phyloP scores from a whole-genome alignment of 768 basidiomycete genomes.

The Lentinula lateritia region DNA sequence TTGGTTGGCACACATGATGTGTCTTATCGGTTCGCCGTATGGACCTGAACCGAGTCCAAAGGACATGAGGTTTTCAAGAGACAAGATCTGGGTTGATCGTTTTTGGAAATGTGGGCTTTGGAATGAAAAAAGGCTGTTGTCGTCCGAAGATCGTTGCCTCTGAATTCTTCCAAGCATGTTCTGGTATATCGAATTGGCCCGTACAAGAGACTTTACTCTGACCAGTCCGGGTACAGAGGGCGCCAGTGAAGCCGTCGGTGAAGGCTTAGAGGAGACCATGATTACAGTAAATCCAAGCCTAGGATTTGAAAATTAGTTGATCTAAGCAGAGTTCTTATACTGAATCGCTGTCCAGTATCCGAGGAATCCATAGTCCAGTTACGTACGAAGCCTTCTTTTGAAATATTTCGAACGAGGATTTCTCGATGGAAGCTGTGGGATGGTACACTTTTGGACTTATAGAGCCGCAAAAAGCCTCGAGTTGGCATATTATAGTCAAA shows the following conservation, averaged over 20 bases:
- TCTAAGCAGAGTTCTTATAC: not conserved
- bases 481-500: not conserved
- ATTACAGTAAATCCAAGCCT: too few relatives aligned
- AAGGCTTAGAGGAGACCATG: not conserved
- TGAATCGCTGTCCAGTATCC: not conserved
- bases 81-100: not conserved
- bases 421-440: not conserved
- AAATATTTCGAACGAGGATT: not conserved
- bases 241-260: not conserved
- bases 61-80: constrained; percentile 18
- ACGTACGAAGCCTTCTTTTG: not conserved
- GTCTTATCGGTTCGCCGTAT: constrained; percentile 17
- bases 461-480: not conserved
- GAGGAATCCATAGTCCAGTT: not conserved
- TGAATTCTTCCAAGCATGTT: not conserved
- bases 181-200: not conserved
- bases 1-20: constrained; percentile 21
- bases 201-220: constrained; percentile 1
- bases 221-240: not conserved
- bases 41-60: constrained; percentile 22
- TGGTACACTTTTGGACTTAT: not conserved
- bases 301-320: not conserved
- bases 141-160: not conserved
- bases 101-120: not conserved
- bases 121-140: not conserved